Evolutionary conservation across 2,329 filamentous ascomycete genomes (phyloP), one percentile per base, ranked within the genome.

Genomic region (Neurospora sp.): DNA sequence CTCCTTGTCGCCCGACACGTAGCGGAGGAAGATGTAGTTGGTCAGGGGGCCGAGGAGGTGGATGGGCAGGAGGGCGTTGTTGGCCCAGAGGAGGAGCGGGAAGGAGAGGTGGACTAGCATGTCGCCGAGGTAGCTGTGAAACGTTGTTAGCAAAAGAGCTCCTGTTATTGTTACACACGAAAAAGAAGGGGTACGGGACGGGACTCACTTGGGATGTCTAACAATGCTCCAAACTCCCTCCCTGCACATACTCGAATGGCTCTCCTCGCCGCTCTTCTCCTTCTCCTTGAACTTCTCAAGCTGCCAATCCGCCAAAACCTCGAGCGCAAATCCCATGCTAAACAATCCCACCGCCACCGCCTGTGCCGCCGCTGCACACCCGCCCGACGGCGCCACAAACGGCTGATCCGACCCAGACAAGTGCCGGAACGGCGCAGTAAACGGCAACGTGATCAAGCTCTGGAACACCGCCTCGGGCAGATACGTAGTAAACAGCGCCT

Each of bases 201-300:
- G 11, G 19, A 79, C 84, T 77, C 80, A 88, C 86, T 89, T 89
- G 0, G 87, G 87, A 78, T 89, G 86, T 67, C 87, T 79, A 36
- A 88, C 86, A 39, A 89, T 82, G 73, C 85, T 86, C 85, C 86
- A 89, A 38, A 89, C 87, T 12, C 86, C 86, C n/a, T 85, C 81
- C 15, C 83, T 82, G 71, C 84, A 81, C 38, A 88, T 79, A 43
- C 79, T 79, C 17, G 43, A 38, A 19, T 65, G 33, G 1, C 52
- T 40, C 19, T 68, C 66, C 66, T 28, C n/a, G 2, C 69, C 69
- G 40, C 79, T 78, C 17, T 75, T 74, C 17, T 80, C 79, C 28
- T 82, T 77, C 65, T 79, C 78, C 71, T 83, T 83, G 76, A 87
- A 86, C 40, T 80, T 75, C 66, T 84, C 83, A 15, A 89, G 79